Conservation (phyloP, 768 basidiomycete genomes). For the Tulasnella sp. region DNA sequence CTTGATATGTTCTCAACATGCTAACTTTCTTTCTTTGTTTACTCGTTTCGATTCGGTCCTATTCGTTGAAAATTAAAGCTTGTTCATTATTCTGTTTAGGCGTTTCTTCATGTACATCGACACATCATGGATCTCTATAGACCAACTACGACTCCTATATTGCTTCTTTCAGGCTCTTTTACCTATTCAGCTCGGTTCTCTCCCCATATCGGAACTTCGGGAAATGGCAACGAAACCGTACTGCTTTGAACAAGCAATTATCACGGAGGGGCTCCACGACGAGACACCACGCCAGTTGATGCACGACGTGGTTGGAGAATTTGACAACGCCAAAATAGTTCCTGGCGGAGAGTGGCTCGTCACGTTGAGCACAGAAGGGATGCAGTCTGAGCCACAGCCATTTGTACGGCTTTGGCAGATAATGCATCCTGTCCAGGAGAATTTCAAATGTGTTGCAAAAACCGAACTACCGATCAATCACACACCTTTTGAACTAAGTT, state of each 20-base stretch:
- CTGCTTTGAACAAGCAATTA: not conserved
- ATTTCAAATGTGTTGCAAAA: not conserved
- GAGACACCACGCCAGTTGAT: not conserved
- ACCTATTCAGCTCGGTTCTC: not conserved
- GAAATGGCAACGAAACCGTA: not conserved
- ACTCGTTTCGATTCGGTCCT: not conserved
- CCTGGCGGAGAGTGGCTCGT: not conserved
- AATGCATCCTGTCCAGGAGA: not conserved
- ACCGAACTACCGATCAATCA: not conserved
- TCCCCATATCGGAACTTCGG: not conserved
- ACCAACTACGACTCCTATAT: not conserved
- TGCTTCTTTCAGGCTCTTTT: not conserved
- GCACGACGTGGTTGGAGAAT: not conserved
- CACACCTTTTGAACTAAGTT: not conserved
- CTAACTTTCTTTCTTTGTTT: not conserved
- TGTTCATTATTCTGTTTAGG: slow-evolving; percentile 9
- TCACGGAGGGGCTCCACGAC: not conserved
- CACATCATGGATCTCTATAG: not conserved
- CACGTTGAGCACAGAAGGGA: not conserved
- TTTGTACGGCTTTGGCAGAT: not conserved
- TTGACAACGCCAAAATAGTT: not conserved
- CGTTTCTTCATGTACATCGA: not conserved
- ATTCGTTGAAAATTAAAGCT: not conserved
- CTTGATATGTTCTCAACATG: not conserved
- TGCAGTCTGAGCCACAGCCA: no score